Evolutionary conservation across 345 rosid species (phyloP).

Genomic region (Euphorbia peplus): DNA sequence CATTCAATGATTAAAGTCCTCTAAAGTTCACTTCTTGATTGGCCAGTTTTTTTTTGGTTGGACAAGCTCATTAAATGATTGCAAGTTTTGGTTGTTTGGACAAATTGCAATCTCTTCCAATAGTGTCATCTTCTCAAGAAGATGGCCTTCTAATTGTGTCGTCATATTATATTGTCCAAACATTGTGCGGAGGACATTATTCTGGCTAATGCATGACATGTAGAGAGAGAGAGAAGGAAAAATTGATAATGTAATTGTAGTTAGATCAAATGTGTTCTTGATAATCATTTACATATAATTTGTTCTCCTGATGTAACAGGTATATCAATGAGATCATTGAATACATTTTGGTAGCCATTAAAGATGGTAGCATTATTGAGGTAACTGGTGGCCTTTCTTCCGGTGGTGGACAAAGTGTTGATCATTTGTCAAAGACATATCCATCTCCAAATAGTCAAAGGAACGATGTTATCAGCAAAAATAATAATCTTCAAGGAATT

Average conservation of each 20-base stretch:
- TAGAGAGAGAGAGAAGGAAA: background rate
- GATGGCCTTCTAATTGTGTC: background rate
- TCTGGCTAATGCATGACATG: background rate
- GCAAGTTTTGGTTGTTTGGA: background rate
- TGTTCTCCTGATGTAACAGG: slow-evolving; percentile 38
- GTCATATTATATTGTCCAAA: background rate
- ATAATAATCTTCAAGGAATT: slow-evolving; percentile 28
- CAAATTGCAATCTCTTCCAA: background rate
- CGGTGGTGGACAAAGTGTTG: slow-evolving; percentile 31
- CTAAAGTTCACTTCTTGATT: background rate
- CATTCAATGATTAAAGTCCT: background rate
- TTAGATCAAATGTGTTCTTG: background rate
- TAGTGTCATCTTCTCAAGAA: background rate
- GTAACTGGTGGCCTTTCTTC: slow-evolving; percentile 42
- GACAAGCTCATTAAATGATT: background rate
- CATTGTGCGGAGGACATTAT: background rate
- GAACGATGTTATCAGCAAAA: background rate
- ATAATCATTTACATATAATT: background rate
- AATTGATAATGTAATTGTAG: background rate
- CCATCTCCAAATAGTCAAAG: slow-evolving; percentile 29
- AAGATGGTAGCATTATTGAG: slow-evolving; percentile 40
- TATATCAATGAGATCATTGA: slow-evolving; percentile 88
- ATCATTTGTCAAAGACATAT: slow-evolving; percentile 27
- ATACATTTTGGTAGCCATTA: slow-evolving; percentile 51
- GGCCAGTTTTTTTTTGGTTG: background rate